Base-by-base conservation (phyloP, 2,329 filamentous ascomycete species). In the Elsinoe arachidis region DNA sequence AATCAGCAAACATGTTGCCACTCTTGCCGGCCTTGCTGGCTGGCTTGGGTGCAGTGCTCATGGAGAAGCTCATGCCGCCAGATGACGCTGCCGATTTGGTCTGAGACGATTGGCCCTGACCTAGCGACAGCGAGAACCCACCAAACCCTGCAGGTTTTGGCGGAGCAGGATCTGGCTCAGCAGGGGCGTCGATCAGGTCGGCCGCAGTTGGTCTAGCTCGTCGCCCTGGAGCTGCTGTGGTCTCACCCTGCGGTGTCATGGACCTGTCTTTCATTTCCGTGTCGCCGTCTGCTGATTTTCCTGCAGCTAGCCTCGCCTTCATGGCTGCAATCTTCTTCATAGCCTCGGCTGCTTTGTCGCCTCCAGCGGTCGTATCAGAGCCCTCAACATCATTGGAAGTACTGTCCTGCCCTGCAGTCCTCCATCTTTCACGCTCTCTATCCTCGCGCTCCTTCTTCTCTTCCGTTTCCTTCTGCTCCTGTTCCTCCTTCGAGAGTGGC, bases 1-100 rank as follows among this genome's bases (percentile, higher is more conserved):
- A 87, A 69, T 87, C 86, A 10, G 86, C 88, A 80, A 93, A 95
- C 88, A 93, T 91, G 67, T 93, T 70, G 88, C 86, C 61, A 86
- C 80, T 67, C 81, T 86, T 64, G 80, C 76, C 76, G 66, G 58
- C 67, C 59, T 60, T 69, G 71, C 47, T 64, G 65, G 47, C 26
- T 39, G 23, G 34, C 17, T 56, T 57, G 2, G 52, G 33, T 10
- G 47, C 52, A 14, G 35, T 37, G 52, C 15, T 54, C 41, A 66
- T 58, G 52, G 66, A 63, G 59, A 68, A 61, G 49, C 67, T 64
- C 56, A 62, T 63, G 30, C 60, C 61, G 19, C 57, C 56, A 58
- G 66, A 58, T 57, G 61, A 59, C 12, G 49, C 17, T 10, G 49
- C 17, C 3, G 14, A 5, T 4, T 15, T 39, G 7, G 3, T 26